Conservation (phyloP, 1,284 basidiomycete species). For the Rhodotorula sp. region DNA sequence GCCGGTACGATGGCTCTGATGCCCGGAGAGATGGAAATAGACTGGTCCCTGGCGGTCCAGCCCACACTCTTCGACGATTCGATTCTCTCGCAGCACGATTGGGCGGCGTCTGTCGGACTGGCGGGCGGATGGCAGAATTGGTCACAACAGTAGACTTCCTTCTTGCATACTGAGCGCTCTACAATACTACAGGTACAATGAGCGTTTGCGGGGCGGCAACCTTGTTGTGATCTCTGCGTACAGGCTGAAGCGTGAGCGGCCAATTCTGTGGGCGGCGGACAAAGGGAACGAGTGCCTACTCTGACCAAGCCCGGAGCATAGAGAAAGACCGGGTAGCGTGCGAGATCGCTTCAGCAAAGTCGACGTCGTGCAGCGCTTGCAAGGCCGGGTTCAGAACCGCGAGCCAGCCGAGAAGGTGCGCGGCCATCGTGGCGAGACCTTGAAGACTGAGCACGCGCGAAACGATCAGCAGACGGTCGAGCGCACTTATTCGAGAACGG, state of each 20-base stretch:
- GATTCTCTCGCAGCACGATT: constrained; percentile 10
- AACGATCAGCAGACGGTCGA: too few species aligned
- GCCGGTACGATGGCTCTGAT: constrained; percentile 6
- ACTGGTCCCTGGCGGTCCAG: constrained; percentile 8
- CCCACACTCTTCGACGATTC: constrained; percentile 17
- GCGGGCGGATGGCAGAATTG: constrained; percentile 1
- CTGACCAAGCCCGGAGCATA: not conserved
- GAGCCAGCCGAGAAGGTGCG: constrained; percentile 14
- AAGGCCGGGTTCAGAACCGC: not conserved
- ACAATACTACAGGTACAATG: constrained; percentile 5
- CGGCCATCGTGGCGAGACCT: constrained; percentile 4
- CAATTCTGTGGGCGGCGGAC: not conserved
- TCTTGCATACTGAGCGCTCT: too few species aligned
- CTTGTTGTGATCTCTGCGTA: constrained; percentile 12
- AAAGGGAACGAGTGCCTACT: not conserved
- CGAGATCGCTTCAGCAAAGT: not conserved
- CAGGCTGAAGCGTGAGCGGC: not conserved
- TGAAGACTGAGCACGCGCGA: not conserved
- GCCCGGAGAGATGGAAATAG: constrained; percentile 19
- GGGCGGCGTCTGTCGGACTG: constrained; percentile 8
- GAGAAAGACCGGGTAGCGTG: not conserved
- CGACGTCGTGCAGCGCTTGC: constrained; percentile 14
- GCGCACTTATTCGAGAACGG: too few species aligned
- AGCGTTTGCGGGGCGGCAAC: constrained; percentile 14
- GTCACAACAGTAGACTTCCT: not conserved